Evolutionary conservation across 805 yeast genomes (phyloP), one percentile per base, ranked within the genome.

Genomic region (Yamadazyma kitorensis): DNA sequence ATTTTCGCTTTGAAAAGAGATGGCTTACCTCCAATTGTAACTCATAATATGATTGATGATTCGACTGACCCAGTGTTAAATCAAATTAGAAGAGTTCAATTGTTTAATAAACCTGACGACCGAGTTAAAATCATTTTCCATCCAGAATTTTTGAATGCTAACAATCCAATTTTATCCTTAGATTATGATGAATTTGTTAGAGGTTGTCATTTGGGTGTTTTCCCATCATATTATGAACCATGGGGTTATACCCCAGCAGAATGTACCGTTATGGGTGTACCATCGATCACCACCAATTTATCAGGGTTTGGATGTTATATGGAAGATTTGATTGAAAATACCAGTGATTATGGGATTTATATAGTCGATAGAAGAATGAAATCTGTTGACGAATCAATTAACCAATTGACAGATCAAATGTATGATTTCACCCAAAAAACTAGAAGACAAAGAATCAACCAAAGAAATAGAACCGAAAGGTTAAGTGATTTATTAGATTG

Each of bases 171-270:
- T 39, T 72, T 91, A 55, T 83, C 96, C 13, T 68, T 91, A 37
- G 98, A 91, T 61, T 91, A 91, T 59, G 98, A 91, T 58, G 98
- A 91, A 59, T 91, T 91, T 60, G 98, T 91, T 29, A 77, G 98
- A 48, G 98, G 98, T 41, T 89, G 97, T 59, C 98, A 91, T 62
- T 68, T 93, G 60, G 98, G 98, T 59, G 96, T 91, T 33, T 91
- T 91, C 81, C 98, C 98, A 31, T 87, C 96, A 0, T 91, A 91
- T 65, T 91, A 91, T 57, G 98, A 91, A 65, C 98, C 98, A 4
- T 91, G 98, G 98, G 98, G 98, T 24, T 91, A 91, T 61, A 91
- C 98, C 2, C 98, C 98, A 3, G 98, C 98, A 6, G 98, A 91
- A 60, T 93, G 98, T 69, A 91, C 98, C 0, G 98, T 93, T 16